These are phyloP conservation scores for Penicillium parvum DNA, from an alignment of 495 filamentous ascomycete species.

Conservation along the genomic window DNA sequence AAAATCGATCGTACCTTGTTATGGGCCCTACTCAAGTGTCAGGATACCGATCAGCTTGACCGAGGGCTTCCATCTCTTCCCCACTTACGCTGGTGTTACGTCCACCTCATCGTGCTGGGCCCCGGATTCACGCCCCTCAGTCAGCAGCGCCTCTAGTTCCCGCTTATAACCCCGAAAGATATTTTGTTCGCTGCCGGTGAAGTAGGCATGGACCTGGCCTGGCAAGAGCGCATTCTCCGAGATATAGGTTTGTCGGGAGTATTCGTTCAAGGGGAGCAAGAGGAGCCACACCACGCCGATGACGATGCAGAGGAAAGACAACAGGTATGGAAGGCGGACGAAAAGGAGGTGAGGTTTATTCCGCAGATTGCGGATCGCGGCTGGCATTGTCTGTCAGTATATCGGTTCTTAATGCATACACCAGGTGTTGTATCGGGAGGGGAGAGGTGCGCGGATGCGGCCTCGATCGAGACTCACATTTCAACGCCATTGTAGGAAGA, in stretches of 20 bases:
- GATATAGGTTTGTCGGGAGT: conserved; percentile 91
- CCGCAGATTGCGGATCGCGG: conserved; percentile 43
- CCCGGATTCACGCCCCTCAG: conserved; percentile 13
- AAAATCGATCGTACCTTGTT: conserved; percentile 71
- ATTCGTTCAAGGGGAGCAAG: conserved; percentile 85
- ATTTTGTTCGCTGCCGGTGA: conserved; percentile 91
- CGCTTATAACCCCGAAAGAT: conserved; percentile 88
- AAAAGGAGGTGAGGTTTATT: conserved; percentile 40
- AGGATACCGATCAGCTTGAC: conserved; percentile 1
- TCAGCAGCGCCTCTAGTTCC: conserved; percentile 59
- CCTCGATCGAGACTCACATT: conserved; percentile 33
- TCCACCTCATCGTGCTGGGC: conserved; percentile 20
- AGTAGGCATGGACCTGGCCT: conserved; percentile 96
- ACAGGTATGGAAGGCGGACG: conserved; percentile 35
- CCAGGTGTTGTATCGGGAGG: conserved; percentile 15
- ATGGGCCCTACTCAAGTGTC: conserved; percentile 47
- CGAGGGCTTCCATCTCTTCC: background rate
- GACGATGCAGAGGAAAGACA: conserved; percentile 82
- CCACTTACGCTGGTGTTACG: conserved; percentile 44
- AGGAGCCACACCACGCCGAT: conserved; percentile 91
- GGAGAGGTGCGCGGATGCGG: background rate
- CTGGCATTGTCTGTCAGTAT: conserved; percentile 26
- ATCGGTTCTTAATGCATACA: conserved; percentile 2
- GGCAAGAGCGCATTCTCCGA: conserved; percentile 96
- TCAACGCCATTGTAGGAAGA: conserved; percentile 35